A percentile compares a stretch with the other conserved stretches of the same genome.
phyloP scores from a whole-genome alignment of 2,329 filamentous ascomycete genomes.

The Cercospora beticola region DNA sequence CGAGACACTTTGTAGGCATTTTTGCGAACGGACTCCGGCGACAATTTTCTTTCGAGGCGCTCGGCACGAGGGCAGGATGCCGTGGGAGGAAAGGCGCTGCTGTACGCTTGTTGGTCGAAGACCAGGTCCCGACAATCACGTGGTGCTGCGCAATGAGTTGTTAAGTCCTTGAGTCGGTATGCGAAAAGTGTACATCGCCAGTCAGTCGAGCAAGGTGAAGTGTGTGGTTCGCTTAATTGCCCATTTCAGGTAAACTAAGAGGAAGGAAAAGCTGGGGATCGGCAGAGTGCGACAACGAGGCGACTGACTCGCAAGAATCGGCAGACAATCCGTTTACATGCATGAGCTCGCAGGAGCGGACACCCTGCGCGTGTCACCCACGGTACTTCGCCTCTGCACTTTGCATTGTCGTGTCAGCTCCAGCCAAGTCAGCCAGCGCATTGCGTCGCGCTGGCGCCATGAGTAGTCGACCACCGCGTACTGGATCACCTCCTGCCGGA shows the following conservation, averaged over 20 bases:
- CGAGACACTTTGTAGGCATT: conserved; percentile 10
- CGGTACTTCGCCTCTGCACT: background rate
- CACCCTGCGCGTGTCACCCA: background rate
- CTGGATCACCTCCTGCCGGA: background rate
- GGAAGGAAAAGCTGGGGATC: background rate
- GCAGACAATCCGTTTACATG: background rate
- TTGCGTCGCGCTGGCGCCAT: background rate
- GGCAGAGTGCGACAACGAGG: background rate
- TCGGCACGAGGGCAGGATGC: background rate
- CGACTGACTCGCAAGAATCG: background rate
- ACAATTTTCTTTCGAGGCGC: background rate
- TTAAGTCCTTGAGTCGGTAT: background rate
- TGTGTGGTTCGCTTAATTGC: background rate
- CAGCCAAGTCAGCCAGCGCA: background rate
- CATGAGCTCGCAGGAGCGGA: background rate
- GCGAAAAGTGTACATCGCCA: background rate
- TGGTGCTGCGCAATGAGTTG: background rate
- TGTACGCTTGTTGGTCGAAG: background rate
- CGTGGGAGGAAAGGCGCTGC: background rate
- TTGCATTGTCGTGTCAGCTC: background rate
- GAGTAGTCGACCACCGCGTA: background rate
- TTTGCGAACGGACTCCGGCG: background rate
- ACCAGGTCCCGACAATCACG: background rate
- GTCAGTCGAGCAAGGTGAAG: background rate
- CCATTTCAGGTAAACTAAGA: background rate